Evolutionary conservation across 331 rosid species (phyloP).

Genomic region (Prunus yedoensis): DNA sequence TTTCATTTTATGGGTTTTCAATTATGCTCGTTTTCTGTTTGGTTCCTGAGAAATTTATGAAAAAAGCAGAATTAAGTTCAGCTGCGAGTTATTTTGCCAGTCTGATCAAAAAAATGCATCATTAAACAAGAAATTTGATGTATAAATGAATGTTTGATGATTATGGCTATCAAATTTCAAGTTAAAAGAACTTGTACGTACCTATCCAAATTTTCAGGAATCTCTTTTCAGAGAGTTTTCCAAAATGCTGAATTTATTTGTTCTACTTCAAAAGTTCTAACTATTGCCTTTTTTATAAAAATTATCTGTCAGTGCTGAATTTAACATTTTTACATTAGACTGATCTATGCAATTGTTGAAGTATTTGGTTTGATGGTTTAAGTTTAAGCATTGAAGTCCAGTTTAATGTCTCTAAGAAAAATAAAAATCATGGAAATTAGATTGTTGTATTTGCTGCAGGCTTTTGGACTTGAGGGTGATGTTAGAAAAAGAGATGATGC

Average conservation of each 20-base stretch:
- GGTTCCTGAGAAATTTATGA: no score
- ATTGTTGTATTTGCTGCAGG: neutral
- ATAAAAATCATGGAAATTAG: neutral
- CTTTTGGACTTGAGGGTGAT: constrained; percentile 24
- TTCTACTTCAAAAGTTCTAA: neutral
- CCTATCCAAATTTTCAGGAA: neutral
- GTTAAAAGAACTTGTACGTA: no score
- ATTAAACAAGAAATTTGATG: no score
- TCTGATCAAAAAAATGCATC: neutral
- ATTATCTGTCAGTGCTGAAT: neutral
- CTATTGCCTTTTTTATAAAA: no score
- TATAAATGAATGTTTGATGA: no score
- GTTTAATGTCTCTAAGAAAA: neutral
- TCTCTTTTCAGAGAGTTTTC: neutral
- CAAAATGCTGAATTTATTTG: neutral
- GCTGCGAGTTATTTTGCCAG: neutral
- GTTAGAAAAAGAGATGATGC: constrained; percentile 28
- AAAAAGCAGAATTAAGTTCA: neutral
- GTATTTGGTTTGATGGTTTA: neutral
- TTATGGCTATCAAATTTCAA: no score
- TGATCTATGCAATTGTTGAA: neutral
- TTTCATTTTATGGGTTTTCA: no score
- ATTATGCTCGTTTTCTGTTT: no score
- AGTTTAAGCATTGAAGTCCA: neutral
- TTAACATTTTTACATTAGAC: neutral